Base-by-base conservation (phyloP, 2,329 filamentous ascomycete genomes). In the Calonectria leucothoes region DNA sequence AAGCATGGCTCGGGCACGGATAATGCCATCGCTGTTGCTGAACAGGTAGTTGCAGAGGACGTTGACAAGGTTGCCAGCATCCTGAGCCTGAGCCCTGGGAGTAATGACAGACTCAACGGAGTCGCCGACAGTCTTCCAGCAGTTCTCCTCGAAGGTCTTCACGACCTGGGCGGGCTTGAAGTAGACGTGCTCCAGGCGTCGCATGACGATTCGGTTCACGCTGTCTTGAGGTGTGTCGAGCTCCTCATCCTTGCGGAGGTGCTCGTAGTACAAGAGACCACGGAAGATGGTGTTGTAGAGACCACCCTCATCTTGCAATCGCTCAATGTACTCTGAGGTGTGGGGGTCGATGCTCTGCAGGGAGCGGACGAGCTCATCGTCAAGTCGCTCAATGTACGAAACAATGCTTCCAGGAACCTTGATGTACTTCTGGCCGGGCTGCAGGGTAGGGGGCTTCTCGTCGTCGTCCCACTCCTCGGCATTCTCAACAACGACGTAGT, bases 381-480 rank as follows among this genome's bases (percentile, higher is more conserved):
- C 97, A 25, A 99, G 91, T 82, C 97, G 92, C 89, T 99, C 97
- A 37, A 98, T 92, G 82, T 96, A 97, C 0, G 97, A 98, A 57
- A 98, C 95, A 74, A 98, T 89, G 88, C 95, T 98, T 82, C 97
- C 97, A 25, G 97, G 95, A 71, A 99, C 91, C 88, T 94, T 96
- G 90, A 98, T 94, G 83, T 96, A 91, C 84, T 91, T 94, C 84
- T 98, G 93, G 75, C 92, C 94, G 27, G 90, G 85, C 71, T 91
- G 91, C 78, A 96, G 88, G 37, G 89, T 89, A 17, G 97, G 97
- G 49, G 93, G 91, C 89, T 98, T 98, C 81, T 99, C 97, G 79
- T 99, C 97, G 82, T 99, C 97, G 79, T 99, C 97, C 97, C 97
- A 98, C 86, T 99, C 97, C 84, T 99, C 97, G 27, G 95, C 97